Base-by-base conservation (phyloP, 2,329 filamentous ascomycete genomes). In the Trichophaea hybrida region DNA sequence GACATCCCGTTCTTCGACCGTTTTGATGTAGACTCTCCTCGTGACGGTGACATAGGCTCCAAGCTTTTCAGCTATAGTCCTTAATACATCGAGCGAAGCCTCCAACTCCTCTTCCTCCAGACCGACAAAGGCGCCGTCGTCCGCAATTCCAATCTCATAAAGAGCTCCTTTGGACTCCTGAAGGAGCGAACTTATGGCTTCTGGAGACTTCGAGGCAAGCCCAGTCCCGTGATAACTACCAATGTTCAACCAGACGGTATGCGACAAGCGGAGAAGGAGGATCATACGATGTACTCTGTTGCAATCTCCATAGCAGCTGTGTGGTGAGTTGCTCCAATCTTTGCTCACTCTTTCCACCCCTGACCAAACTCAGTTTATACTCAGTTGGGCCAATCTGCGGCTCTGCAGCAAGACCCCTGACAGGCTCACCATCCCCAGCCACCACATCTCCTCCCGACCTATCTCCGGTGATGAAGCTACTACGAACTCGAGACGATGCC, bases 91-190 rank as follows among this genome's bases (percentile, higher is more conserved):
- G 62, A 97, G 77, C 70, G 89, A 96, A 72, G 97, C 91, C 62
- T 91, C 81, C 77, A 98, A 81, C 72, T 98, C 93, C 69, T 96
- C 89, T 65, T 86, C 82, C 1, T 88, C 86, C 51, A 98, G 76
- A 0, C 93, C 93, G 46, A 95, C 81, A 60, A 98, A 82, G 0
- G 85, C 88, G 6, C 93, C 93, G 73, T 97, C 89, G 71, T 98
- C 93, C 33, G 90, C 86, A 7, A 98, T 89, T 0, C 93, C 93
- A 71, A 98, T 94, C 72, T 98, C 91, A 68, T 98, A 98, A 54
- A 97, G 73, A 0, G 93, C 93, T 4, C 93, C 93, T 66, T 88
- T 85, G 13, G 89, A 96, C 70, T 95, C 90, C 70, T 97, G 91
- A 6, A 98, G 75, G 0, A 93, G 89, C 1, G 90, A 89, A 32